These are phyloP conservation scores for Aspergillus sclerotialis DNA, from an alignment of 2,329 filamentous ascomycete genomes.

Conservation along the genomic window DNA sequence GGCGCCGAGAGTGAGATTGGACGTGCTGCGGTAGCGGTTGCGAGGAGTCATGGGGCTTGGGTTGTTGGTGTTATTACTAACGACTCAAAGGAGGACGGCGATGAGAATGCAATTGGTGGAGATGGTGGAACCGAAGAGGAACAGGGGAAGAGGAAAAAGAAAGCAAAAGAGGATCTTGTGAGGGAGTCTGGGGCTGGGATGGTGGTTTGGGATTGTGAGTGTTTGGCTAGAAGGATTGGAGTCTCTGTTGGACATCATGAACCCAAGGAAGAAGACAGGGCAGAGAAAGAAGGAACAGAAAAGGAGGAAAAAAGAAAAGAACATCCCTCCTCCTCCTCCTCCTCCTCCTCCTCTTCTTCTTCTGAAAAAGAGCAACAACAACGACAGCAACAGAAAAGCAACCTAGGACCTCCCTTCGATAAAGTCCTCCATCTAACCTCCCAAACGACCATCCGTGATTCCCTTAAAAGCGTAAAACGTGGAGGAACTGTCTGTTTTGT, in stretches of 20 bases:
- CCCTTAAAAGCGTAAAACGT: constrained; percentile 31
- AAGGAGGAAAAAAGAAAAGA: constrained; percentile 33
- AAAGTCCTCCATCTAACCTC: constrained; percentile 45
- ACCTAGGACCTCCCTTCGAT: constrained; percentile 29
- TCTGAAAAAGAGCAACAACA: no score
- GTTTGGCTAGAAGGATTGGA: no score
- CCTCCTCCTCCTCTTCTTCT: constrained; percentile 3
- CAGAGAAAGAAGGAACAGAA: constrained; percentile 40
- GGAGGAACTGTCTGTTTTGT: constrained; percentile 42
- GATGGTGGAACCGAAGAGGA: no score
- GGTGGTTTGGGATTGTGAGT: no score
- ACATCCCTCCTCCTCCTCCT: constrained; percentile 18
- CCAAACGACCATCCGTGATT: constrained; percentile 37
- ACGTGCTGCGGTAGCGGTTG: constrained; percentile 41
- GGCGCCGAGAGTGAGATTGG: constrained; percentile 45
- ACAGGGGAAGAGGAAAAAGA: constrained; percentile 35
- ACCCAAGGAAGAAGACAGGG: constrained; percentile 33
- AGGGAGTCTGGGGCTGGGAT: no score
- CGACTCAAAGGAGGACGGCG: no score
- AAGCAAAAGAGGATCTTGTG: constrained; percentile 30
- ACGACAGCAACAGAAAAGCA: no score
- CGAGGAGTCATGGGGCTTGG: constrained; percentile 33
- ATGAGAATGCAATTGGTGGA: no score
- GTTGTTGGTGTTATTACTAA: no score
- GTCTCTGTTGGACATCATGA: no score